A percentile compares a stretch with the other conserved stretches of the same genome.
Conservation (phyloP, 1,139 yeast species). For the Pichia kudriavzevii region DNA sequence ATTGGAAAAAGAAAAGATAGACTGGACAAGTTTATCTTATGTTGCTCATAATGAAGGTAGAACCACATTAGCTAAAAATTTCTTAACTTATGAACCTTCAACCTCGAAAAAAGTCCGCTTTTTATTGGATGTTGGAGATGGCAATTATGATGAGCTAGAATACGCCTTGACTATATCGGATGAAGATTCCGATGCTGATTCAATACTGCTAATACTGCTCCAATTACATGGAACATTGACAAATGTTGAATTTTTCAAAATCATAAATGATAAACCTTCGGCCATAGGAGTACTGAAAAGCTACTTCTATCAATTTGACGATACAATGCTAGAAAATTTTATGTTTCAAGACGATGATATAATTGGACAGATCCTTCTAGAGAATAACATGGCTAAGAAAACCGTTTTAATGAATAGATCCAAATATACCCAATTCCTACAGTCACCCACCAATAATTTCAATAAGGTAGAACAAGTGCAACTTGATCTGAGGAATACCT, state of each 20-base stretch:
- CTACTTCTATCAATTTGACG: conserved; percentile 2
- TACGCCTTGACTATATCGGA: conserved; percentile 64
- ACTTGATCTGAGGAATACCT: conserved; percentile 31
- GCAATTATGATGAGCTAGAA: conserved; percentile 41
- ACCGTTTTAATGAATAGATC: conserved; percentile 1
- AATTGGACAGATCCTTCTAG: too few species aligned
- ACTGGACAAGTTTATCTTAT: conserved; percentile 58
- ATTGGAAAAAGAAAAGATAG: conserved; percentile 33
- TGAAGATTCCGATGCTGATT: conserved; percentile 57
- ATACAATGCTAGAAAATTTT: conserved; percentile 40
- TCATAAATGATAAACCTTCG: conserved; percentile 39
- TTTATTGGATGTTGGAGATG: conserved; percentile 51
- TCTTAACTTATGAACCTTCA: conserved; percentile 64
- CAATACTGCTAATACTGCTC: conserved; percentile 53
- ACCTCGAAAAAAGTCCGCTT: conserved; percentile 56
- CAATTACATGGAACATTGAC: conserved; percentile 42
- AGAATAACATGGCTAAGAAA: too few species aligned
- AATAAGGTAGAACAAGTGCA: conserved; percentile 16
- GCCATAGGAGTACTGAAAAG: conserved; percentile 26
- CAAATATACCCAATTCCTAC: conserved; percentile 1
- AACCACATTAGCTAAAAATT: conserved; percentile 50
- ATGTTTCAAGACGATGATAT: conserved; percentile 55
- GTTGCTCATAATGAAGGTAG: conserved; percentile 85
- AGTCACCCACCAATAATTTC: conserved; percentile 13
- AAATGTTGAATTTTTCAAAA: conserved; percentile 47